Conservation (phyloP, 1,139 yeast genomes). For the Chernovozyma sophiae-reginae region DNA sequence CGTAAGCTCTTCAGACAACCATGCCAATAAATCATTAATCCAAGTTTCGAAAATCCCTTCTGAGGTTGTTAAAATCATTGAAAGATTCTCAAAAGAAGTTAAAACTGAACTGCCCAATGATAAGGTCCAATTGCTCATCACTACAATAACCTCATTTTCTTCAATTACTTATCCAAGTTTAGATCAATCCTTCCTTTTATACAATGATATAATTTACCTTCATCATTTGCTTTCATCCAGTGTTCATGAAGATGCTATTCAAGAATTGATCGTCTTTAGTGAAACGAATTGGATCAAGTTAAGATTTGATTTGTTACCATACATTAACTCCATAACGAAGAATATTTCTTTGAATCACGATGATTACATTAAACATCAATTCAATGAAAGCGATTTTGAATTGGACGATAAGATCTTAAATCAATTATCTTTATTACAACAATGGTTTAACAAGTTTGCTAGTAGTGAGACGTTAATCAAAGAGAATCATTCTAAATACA, state of each 20-base stretch:
- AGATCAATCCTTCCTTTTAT: slow-evolving; percentile 29
- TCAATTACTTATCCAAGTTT: slow-evolving; percentile 30
- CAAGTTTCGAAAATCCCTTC: background rate
- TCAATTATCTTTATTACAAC: slow-evolving; percentile 18
- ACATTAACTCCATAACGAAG: slow-evolving; percentile 1
- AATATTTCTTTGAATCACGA: slow-evolving; percentile 15
- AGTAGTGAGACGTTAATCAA: slow-evolving; percentile 17
- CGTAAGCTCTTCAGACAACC: background rate
- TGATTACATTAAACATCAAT: slow-evolving; percentile 9
- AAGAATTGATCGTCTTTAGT: slow-evolving; percentile 1
- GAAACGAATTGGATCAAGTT: slow-evolving; percentile 5
- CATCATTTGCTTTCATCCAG: background rate
- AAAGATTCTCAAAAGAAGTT: background rate
- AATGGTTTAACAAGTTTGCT: slow-evolving; percentile 24
- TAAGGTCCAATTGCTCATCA: slow-evolving; percentile 4
- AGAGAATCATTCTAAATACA: slow-evolving; percentile 28
- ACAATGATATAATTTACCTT: slow-evolving; percentile 34
- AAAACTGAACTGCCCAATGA: background rate
- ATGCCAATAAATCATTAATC: background rate
- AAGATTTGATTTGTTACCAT: slow-evolving; percentile 4
- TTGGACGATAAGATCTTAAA: slow-evolving; percentile 20
- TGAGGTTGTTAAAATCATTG: background rate
- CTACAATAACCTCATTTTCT: slow-evolving; percentile 30
- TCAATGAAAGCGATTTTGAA: slow-evolving; percentile 11
- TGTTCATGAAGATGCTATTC: background rate